Evolutionary conservation across 768 basidiomycete species (phyloP).

Genomic region (Russula vinacea): DNA sequence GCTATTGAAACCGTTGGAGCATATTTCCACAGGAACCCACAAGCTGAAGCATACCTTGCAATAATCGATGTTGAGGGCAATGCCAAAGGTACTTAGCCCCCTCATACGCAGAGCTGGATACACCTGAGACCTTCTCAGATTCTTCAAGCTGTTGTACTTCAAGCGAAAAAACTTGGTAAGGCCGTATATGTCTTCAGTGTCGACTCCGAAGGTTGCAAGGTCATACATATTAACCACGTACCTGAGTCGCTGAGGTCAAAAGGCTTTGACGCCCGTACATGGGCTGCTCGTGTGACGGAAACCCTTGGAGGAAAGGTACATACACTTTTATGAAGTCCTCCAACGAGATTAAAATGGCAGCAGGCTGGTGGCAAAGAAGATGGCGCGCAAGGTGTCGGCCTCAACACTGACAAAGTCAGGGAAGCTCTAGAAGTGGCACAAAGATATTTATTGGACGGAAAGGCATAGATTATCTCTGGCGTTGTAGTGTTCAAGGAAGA

Average conservation of each 20-base stretch:
- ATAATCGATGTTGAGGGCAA: slow-evolving; percentile 77
- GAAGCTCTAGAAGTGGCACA: slow-evolving; percentile 65
- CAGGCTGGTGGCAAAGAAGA: slow-evolving; percentile 97
- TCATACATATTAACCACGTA: slow-evolving; percentile 85
- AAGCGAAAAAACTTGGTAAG: slow-evolving; percentile 80
- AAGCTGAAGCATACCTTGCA: slow-evolving; percentile 66
- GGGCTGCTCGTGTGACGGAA: slow-evolving; percentile 77
- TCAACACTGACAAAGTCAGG: slow-evolving; percentile 54
- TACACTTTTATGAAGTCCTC: neutral
- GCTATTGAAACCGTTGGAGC: slow-evolving; percentile 64
- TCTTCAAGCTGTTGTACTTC: slow-evolving; percentile 67
- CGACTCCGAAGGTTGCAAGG: slow-evolving; percentile 64
- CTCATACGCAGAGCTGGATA: neutral
- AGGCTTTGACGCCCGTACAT: slow-evolving; percentile 80
- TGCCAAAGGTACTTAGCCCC: slow-evolving; percentile 60
- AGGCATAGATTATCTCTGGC: slow-evolving; percentile 19
- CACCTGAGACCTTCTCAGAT: slow-evolving; percentile 43
- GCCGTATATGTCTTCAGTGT: slow-evolving; percentile 85
- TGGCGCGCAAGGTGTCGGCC: slow-evolving; percentile 83
- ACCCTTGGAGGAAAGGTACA: slow-evolving; percentile 88
- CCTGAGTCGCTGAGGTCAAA: slow-evolving; percentile 58
- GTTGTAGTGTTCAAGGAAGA: no score
- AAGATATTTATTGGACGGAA: slow-evolving; percentile 21
- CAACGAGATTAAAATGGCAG: neutral
- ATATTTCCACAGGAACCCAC: slow-evolving; percentile 76